These are phyloP conservation scores for Entrophospora sp. DNA, from an alignment of 192 early-diverging fungal species.

Conservation along the genomic window DNA sequence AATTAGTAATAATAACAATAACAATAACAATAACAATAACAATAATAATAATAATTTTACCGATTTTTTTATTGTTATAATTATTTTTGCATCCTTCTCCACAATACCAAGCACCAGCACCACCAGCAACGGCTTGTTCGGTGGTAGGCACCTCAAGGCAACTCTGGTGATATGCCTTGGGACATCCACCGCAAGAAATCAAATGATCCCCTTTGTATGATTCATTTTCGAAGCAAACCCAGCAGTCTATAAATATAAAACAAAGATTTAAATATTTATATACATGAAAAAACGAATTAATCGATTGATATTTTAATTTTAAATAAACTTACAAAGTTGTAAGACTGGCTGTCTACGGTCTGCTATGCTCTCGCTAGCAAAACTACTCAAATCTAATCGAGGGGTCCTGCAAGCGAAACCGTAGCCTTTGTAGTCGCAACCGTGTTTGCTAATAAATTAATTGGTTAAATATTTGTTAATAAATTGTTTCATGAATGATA, in stretches of 20 bases:
- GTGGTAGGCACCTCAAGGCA: constrained; percentile 43
- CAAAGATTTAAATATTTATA: background rate
- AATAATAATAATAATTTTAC: constrained; percentile 18
- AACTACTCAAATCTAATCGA: constrained; percentile 73
- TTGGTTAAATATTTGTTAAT: constrained; percentile 4
- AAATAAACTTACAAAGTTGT: constrained; percentile 61
- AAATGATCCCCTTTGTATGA: constrained; percentile 52
- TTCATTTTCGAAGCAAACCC: constrained; percentile 62
- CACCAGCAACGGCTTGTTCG: constrained; percentile 38
- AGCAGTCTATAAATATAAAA: constrained; percentile 41
- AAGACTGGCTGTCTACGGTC: constrained; percentile 78
- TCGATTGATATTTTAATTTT: background rate
- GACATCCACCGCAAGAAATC: constrained; percentile 79
- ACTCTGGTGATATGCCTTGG: constrained; percentile 68
- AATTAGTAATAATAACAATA: background rate
- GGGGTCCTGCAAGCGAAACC: constrained; percentile 84
- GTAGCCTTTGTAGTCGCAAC: constrained; percentile 93
- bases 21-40: background rate
- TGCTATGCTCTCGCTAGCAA: constrained; percentile 63
- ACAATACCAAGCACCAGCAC: constrained; percentile 54
- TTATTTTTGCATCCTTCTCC: constrained; percentile 49
- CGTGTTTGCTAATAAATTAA: constrained; percentile 60
- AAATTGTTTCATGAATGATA: background rate
- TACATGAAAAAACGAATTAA: too few relatives aligned
- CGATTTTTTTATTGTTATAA: constrained; percentile 42